These are phyloP conservation scores for Oryza australiensis DNA, from an alignment of 176 grass and related monocot species.

Conservation along the genomic window DNA sequence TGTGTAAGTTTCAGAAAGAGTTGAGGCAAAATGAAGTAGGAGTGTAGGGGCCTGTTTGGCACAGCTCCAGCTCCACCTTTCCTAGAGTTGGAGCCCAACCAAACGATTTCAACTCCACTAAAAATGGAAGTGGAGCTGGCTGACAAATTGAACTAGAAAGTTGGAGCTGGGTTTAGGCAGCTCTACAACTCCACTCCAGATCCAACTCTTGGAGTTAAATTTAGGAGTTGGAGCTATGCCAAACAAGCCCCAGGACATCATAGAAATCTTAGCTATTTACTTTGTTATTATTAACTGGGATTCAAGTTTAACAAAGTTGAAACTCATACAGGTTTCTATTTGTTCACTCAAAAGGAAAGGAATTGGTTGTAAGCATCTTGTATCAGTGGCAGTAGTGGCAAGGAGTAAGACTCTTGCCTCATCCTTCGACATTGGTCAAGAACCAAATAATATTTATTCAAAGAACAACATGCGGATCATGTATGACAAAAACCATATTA, in stretches of 20 bases:
- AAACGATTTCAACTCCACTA: too few species aligned
- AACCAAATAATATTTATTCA: conserved; percentile 4
- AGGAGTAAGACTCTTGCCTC: conserved; percentile 1
- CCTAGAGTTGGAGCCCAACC: too few species aligned
- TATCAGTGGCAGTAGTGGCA: neutral
- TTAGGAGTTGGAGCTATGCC: too few species aligned
- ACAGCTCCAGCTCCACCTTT: too few species aligned
- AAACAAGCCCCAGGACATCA: too few species aligned
- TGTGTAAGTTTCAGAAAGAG: neutral
- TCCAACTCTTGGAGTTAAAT: too few species aligned
- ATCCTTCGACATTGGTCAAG: neutral
- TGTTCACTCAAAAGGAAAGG: conserved; percentile 18
- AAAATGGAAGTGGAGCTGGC: too few species aligned
- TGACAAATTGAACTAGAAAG: too few species aligned
- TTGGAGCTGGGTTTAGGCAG: too few species aligned
- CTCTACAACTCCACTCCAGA: too few species aligned
- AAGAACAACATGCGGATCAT: neutral
- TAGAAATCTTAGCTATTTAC: neutral
- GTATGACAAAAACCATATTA: neutral
- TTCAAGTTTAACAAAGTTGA: neutral
- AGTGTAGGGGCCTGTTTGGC: too few species aligned
- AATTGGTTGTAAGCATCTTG: neutral
- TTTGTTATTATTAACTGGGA: neutral
- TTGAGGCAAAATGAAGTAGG: neutral
- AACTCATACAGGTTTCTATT: neutral